Base-by-base conservation (phyloP, 148 eudicot genomes). In the Persicaria tinctoria region DNA sequence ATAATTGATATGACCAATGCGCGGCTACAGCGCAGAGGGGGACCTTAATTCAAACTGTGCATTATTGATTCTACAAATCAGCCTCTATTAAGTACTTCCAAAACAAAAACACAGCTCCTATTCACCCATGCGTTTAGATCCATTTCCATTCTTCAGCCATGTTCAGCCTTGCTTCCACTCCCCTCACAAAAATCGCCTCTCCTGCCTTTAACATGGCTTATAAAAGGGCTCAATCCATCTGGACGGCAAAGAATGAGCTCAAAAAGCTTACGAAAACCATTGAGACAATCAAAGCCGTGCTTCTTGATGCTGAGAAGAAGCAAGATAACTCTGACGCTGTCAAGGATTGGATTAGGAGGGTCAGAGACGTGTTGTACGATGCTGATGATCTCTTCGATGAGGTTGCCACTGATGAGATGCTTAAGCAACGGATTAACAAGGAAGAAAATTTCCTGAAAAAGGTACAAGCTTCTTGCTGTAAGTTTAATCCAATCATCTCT, bases 291-390 rank as follows among this genome's bases (percentile, higher is more conserved):
- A 72, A 74, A 45, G 73, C 23, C 11, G 68, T 73, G 78, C 72
- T 81, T 41, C 46, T 77, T 23, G 83, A 81, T 77, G 87, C 81
- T 38, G 81, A 79, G 72, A 79, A 75, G 18, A 72, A 44, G 75
- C 79, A 77, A 44, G 16, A 51, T 6, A 75, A 78, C 44, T 78
- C 76, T 68, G 74, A 18, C 5, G 44, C 45, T 20, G 46, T 82
- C 3, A 46, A 46, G 5, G 27, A 13, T 57, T 81, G 80, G 83
- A 64, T 77, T 32, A 2, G 0, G 66, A 18, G 66, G 66, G 17
- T 17, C 38, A 59, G 17, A 38, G 66, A 20, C 0, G 66, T 59
- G 38, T 5, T 59, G 12, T 59, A 59, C 38, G 66, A 59, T 16
- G 62, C 23, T 56, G 62, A 56, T n/a, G 62, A 56, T 56, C 8